Evolutionary conservation across 2,329 filamentous ascomycete genomes (phyloP), one percentile per base, ranked within the genome.

Genomic region (Fusarium guadeloupense): DNA sequence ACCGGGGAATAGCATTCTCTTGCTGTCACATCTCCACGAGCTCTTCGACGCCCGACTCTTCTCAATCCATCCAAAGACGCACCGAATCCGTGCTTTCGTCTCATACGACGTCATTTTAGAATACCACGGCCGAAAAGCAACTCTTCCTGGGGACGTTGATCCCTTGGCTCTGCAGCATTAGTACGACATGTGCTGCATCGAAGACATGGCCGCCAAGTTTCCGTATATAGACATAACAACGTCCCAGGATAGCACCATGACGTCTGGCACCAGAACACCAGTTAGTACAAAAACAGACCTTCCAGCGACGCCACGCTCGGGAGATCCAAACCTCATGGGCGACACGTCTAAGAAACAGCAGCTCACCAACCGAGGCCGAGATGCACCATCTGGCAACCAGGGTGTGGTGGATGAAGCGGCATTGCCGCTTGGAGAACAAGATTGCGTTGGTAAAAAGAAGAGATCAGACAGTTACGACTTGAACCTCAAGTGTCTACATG

Each of bases 151-250:
- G 1, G 39, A 20, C 2, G 37, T 68, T 16, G 57, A 67, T 28
- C 26, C 30, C 2, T 12, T 37, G 3, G 59, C 65, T 4, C 35
- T 68, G 4, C 54, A 50, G 2, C 56, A 68, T 21, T 54, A 70
- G 19, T 70, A 63, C 33, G 55, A 69, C 1, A 68, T 69, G 56
- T 67, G 57, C 26, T 69, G 64, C 39, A 61, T 69, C 17, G 58
- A 67, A 43, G 47, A 53, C 14, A 54, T 54, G 50, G 43, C 51
- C 6, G 51, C 51, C 5, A 9, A 47, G 43, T 49, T 23, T 30
- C 42, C 37, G 9, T 10, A 14, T 31, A 9, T 43, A 16, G 47
- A 51, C n/a, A n/a, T 16, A 12, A n/a, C 14, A 16, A 41, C 52
- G 34, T 40, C 31, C 12, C 37, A 33, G 16, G 33, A 21, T 33